A percentile compares a stretch with the other conserved stretches of the same genome.
These are phyloP conservation scores for Penicillium sp. DNA, from an alignment of 2,329 filamentous ascomycete genomes.

Conservation along the genomic window DNA sequence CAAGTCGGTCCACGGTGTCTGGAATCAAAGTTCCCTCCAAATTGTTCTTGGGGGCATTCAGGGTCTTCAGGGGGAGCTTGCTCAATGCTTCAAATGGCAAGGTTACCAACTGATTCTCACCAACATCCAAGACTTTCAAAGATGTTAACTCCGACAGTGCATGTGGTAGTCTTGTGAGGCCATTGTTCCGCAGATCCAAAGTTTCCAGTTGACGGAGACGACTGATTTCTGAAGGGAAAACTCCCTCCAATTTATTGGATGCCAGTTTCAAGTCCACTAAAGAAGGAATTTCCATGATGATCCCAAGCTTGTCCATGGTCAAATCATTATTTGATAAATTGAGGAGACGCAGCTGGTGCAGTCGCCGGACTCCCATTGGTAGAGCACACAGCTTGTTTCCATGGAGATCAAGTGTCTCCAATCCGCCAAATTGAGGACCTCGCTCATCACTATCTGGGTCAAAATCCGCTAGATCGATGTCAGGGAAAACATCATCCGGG, in stretches of 20 bases:
- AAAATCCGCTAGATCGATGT: slow-evolving; percentile 58
- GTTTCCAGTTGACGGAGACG: slow-evolving; percentile 71
- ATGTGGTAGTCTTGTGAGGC: slow-evolving; percentile 69
- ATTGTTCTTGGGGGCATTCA: slow-evolving; percentile 76
- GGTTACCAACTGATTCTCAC: slow-evolving; percentile 72
- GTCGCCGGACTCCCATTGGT: slow-evolving; percentile 72
- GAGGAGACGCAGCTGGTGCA: slow-evolving; percentile 74
- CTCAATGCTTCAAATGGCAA: slow-evolving; percentile 71
- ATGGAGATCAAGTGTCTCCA: slow-evolving; percentile 83
- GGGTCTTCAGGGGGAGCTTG: slow-evolving; percentile 69
- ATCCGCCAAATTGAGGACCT: slow-evolving; percentile 75
- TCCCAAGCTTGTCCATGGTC: slow-evolving; percentile 68
- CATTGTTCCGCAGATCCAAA: slow-evolving; percentile 80
- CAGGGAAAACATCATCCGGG: slow-evolving; percentile 76
- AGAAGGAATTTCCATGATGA: slow-evolving; percentile 70
- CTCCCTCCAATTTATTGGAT: slow-evolving; percentile 72
- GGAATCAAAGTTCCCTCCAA: slow-evolving; percentile 72
- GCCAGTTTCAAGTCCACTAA: slow-evolving; percentile 80
- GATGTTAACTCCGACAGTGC: slow-evolving; percentile 66
- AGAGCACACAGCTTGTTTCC: slow-evolving; percentile 74
- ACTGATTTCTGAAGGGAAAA: slow-evolving; percentile 64
- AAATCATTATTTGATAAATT: slow-evolving; percentile 87
- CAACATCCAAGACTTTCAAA: slow-evolving; percentile 75
- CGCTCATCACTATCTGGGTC: slow-evolving; percentile 66
- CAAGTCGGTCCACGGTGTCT: slow-evolving; percentile 58